phyloP scores from a whole-genome alignment of 306 rosid genomes.

The Casuarina cunninghamiana region DNA sequence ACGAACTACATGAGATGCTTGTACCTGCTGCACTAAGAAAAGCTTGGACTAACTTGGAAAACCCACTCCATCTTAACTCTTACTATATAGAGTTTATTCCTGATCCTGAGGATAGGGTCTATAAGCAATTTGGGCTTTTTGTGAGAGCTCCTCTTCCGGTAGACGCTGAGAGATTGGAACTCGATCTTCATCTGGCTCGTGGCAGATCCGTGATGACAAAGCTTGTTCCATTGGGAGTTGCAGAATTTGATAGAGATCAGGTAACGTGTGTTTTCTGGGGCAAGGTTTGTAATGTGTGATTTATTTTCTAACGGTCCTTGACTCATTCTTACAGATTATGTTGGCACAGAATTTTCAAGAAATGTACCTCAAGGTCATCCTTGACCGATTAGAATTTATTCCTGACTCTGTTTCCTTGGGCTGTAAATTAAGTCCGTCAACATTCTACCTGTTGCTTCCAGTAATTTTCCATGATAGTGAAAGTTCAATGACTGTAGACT shows the following conservation, averaged over 20 bases:
- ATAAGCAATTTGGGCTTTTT: constrained; percentile 75
- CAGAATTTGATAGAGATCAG: constrained; percentile 65
- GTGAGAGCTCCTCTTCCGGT: constrained; percentile 61
- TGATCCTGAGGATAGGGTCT: constrained; percentile 68
- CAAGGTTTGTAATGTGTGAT: not conserved
- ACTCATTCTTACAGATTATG: constrained; percentile 52
- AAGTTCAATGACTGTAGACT: constrained; percentile 55
- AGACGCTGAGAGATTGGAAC: constrained; percentile 79
- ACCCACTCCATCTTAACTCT: constrained; percentile 45
- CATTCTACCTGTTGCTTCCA: constrained; percentile 89
- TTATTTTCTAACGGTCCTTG: constrained; percentile 15
- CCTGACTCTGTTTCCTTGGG: constrained; percentile 65
- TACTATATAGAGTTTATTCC: constrained; percentile 70
- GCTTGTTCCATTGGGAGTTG: constrained; percentile 65
- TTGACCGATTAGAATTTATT: constrained; percentile 73
- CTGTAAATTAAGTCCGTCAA: constrained; percentile 39
- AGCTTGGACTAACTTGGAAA: constrained; percentile 50
- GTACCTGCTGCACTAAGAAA: constrained; percentile 61
- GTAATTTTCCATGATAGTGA: constrained; percentile 45
- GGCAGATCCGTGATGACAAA: constrained; percentile 75
- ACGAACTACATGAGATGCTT: constrained; percentile 74
- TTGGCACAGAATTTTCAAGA: constrained; percentile 86
- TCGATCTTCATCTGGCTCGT: constrained; percentile 89
- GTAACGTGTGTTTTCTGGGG: constrained; percentile 36
- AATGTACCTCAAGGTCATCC: constrained; percentile 84